phyloP scores from a whole-genome alignment of 2,329 filamentous ascomycete genomes.

The Microsporum audouinii region DNA sequence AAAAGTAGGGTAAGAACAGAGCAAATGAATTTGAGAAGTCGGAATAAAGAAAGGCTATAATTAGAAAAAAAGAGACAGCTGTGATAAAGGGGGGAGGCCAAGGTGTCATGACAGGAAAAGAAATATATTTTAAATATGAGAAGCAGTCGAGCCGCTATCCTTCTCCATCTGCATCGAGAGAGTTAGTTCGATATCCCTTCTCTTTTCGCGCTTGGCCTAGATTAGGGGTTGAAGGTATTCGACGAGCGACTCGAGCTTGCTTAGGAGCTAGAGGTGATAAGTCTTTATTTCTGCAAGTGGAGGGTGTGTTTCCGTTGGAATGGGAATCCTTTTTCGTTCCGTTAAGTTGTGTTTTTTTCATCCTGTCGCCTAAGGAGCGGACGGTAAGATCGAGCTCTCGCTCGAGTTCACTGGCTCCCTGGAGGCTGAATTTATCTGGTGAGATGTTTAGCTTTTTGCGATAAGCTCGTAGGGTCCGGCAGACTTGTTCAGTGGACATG shows the following conservation, averaged over 20 bases:
- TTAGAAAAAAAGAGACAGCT: background rate
- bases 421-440: constrained; percentile 33
- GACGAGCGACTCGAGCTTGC: constrained; percentile 21
- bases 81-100: background rate
- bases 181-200: constrained; percentile 22
- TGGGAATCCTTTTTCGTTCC: constrained; percentile 1
- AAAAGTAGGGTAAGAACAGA: constrained; percentile 2
- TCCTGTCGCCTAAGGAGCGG: constrained; percentile 24
- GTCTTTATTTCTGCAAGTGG: constrained; percentile 14
- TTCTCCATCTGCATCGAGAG: constrained; percentile 23
- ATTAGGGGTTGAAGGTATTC: constrained; percentile 28
- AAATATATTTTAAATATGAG: background rate
- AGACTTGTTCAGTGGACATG: constrained; percentile 46
- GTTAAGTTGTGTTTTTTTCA: constrained; percentile 21
- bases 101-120: background rate
- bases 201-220: constrained; percentile 18
- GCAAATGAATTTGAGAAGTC: constrained; percentile 5
- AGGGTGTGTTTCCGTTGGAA: constrained; percentile 23
- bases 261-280: constrained; percentile 19
- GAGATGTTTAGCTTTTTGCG: constrained; percentile 45
- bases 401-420: constrained; percentile 45
- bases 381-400: constrained; percentile 42
- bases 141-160: background rate
- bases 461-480: constrained; percentile 46
- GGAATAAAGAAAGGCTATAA: constrained; percentile 1